phyloP scores from a whole-genome alignment of 768 basidiomycete genomes.

The Leccinum obscurum region DNA sequence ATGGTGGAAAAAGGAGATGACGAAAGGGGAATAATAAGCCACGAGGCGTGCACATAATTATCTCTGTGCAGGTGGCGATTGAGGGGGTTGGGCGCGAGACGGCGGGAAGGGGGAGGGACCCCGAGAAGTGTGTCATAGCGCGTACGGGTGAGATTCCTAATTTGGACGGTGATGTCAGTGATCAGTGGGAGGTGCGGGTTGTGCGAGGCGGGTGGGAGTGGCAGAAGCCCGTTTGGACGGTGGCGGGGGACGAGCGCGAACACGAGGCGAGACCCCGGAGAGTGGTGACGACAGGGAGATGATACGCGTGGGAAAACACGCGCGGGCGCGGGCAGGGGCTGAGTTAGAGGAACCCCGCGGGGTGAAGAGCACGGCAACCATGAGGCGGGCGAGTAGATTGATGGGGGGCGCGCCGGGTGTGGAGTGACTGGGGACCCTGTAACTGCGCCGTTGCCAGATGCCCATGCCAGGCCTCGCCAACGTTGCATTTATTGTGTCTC shows the following conservation, averaged over 20 bases:
- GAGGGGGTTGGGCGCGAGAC: background rate
- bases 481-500: conserved; percentile 17
- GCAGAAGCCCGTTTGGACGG: background rate
- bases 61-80: background rate
- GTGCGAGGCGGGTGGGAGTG: conserved; percentile 16
- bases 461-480: conserved; percentile 32
- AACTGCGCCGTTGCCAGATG: conserved; percentile 14
- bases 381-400: conserved; percentile 20
- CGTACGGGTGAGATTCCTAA: background rate
- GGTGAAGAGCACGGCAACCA: conserved; percentile 15
- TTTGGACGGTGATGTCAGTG: conserved; percentile 16
- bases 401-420: background rate
- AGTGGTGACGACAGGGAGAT: conserved; percentile 11
- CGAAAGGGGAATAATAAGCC: background rate
- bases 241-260: conserved; percentile 25
- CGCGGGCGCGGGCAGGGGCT: background rate
- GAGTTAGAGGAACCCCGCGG: background rate
- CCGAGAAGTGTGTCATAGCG: background rate
- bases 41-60: background rate
- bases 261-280: conserved; percentile 32
- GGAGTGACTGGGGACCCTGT: conserved; percentile 22
- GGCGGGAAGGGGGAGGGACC: background rate
- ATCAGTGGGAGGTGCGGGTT: conserved; percentile 8
- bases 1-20: background rate
- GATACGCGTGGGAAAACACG: conserved; percentile 20